phyloP scores from a whole-genome alignment of 1,284 basidiomycete genomes.

The Papiliotrema laurentii region DNA sequence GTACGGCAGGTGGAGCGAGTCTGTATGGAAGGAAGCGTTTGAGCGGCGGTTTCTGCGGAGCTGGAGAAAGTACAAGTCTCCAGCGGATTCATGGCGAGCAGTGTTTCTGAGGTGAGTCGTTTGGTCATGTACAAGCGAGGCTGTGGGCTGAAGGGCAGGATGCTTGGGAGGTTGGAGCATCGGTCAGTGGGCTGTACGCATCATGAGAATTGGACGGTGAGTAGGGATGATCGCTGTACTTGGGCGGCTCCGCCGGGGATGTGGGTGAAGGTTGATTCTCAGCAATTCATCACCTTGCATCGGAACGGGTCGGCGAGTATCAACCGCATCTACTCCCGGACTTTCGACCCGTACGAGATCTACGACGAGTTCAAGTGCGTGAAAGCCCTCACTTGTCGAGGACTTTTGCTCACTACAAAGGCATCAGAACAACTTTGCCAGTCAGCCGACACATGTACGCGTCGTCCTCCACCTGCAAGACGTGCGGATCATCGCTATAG shows the following conservation, averaged over 20 bases:
- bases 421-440: conserved; percentile 35
- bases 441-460: conserved; percentile 33
- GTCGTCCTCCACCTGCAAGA: conserved; percentile 40
- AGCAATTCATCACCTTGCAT: conserved; percentile 44
- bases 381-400: not conserved
- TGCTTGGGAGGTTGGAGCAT: conserved; percentile 36
- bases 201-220: conserved; percentile 42
- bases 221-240: conserved; percentile 1
- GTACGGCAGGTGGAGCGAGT: conserved; percentile 27
- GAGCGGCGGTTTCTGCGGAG: conserved; percentile 36
- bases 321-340: conserved; percentile 41
- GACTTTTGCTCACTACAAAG: conserved; percentile 4
- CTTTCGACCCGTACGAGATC: conserved; percentile 42
- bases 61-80: conserved; percentile 36
- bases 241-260: not conserved
- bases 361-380: conserved; percentile 39
- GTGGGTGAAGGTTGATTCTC: not conserved
- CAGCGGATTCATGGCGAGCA: conserved; percentile 38
- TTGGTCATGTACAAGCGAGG: not conserved
- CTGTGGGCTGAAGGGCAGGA: conserved; percentile 10
- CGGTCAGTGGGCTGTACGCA: conserved; percentile 38
- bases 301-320: conserved; percentile 39
- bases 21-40: conserved; percentile 39
- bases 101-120: conserved; percentile 29
- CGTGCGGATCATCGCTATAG: conserved; percentile 38